These are phyloP conservation scores for Apiotrichum gamsii DNA, from an alignment of 1,284 basidiomycete genomes.

Conservation along the genomic window DNA sequence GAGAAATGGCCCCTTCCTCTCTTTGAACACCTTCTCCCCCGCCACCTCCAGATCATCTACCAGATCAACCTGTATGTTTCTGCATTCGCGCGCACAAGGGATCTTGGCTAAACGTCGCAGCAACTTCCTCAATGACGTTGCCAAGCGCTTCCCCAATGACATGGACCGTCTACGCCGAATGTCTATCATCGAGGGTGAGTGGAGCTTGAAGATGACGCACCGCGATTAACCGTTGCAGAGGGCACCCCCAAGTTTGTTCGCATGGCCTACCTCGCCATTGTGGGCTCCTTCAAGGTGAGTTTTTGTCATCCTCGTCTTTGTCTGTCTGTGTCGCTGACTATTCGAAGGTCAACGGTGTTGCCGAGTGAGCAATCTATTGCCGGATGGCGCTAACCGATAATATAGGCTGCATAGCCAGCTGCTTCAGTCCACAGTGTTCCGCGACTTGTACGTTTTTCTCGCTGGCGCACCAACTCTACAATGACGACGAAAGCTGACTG, in stretches of 20 bases:
- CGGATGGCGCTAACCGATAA: no score
- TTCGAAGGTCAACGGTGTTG: constrained; percentile 87
- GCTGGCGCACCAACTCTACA: no score
- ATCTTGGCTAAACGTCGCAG: constrained; percentile 34
- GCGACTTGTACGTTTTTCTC: constrained; percentile 57
- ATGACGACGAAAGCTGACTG: neutral
- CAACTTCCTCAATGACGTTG: constrained; percentile 58
- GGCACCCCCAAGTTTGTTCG: constrained; percentile 73
- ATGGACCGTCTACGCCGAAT: constrained; percentile 70
- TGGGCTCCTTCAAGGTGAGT: constrained; percentile 55
- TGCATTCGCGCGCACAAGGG: no score
- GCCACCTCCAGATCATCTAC: constrained; percentile 70
- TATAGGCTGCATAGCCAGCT: constrained; percentile 52
- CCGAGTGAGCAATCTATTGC: constrained; percentile 59
- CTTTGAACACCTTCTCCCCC: constrained; percentile 70
- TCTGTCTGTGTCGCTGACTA: neutral
- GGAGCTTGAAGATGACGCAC: neutral
- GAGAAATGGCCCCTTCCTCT: constrained; percentile 83
- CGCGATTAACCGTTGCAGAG: constrained; percentile 52
- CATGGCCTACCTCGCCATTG: constrained; percentile 68
- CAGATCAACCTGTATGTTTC: constrained; percentile 59
- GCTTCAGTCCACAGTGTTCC: constrained; percentile 65
- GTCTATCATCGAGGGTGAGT: constrained; percentile 76
- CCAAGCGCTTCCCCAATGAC: constrained; percentile 80
- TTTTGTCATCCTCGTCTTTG: neutral